These are phyloP conservation scores for Aspergillus oerlinghausenensis DNA, from an alignment of 2,329 filamentous ascomycete species.

Conservation along the genomic window DNA sequence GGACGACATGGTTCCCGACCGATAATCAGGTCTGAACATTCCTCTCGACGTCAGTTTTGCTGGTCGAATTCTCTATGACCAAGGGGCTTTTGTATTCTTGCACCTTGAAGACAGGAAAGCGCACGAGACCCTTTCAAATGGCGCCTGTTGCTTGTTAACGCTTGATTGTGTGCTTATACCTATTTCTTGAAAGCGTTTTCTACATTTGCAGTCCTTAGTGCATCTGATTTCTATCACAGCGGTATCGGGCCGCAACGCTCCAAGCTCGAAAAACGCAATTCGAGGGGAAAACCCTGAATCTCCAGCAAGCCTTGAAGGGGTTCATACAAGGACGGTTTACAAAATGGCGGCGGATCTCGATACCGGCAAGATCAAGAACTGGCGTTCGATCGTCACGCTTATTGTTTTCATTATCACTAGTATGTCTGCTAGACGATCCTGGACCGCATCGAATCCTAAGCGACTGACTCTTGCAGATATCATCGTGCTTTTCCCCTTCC, in stretches of 20 bases:
- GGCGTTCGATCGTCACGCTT: conserved; percentile 67
- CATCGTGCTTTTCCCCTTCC: conserved; percentile 64
- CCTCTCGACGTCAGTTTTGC: not conserved
- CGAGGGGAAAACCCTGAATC: not conserved
- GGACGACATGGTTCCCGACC: not conserved
- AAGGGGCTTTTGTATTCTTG: not conserved
- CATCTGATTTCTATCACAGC: not conserved
- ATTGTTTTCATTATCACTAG: conserved; percentile 66
- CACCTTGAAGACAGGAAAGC: not conserved
- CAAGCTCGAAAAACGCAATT: not conserved
- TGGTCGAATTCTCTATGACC: not conserved
- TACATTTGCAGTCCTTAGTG: not conserved
- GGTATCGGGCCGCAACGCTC: not conserved
- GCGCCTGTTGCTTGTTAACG: not conserved
- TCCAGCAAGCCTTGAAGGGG: not conserved
- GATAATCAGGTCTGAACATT: not conserved
- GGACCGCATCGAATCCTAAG: not conserved
- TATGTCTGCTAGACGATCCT: conserved; percentile 42
- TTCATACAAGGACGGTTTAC: not conserved
- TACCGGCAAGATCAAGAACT: conserved; percentile 56
- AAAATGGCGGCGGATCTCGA: conserved; percentile 38
- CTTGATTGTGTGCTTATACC: not conserved
- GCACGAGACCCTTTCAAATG: not conserved
- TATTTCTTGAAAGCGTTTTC: too few relatives aligned
- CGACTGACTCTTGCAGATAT: conserved; percentile 49